phyloP scores from a whole-genome alignment of 805 yeast genomes.

The Yarrowia deformans region DNA sequence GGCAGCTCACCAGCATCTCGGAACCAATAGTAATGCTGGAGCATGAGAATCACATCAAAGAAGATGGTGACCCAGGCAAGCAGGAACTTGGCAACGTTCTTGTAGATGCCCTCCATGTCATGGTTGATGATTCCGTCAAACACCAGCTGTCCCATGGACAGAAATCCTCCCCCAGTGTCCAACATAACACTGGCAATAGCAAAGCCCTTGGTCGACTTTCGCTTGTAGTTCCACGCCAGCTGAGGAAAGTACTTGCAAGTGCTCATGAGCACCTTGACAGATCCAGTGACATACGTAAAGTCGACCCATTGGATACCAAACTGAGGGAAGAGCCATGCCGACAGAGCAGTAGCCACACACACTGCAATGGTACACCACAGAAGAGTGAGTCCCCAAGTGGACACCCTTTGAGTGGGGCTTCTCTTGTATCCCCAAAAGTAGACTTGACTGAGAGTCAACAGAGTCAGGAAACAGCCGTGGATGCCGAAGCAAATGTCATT shows the following conservation, averaged over 20 bases:
- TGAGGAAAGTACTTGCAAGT: constrained; percentile 25
- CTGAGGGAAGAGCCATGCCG: constrained; percentile 3
- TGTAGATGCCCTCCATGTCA: constrained; percentile 13
- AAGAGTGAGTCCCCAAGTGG: not conserved
- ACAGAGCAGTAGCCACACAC: not conserved
- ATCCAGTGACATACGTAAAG: not conserved
- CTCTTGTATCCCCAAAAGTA: constrained; percentile 12
- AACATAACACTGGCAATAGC: constrained; percentile 9
- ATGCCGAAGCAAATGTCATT: constrained; percentile 56
- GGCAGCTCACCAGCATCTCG: not conserved
- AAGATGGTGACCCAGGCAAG: constrained; percentile 11
- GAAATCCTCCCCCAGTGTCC: constrained; percentile 12
- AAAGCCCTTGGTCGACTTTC: constrained; percentile 20
- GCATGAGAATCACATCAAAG: constrained; percentile 23
- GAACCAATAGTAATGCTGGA: constrained; percentile 18
- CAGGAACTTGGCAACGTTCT: constrained; percentile 15
- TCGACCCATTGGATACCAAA: constrained; percentile 8
- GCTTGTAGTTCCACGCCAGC: constrained; percentile 6
- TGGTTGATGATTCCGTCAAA: constrained; percentile 6
- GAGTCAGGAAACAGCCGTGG: constrained; percentile 49
- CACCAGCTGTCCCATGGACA: constrained; percentile 11
- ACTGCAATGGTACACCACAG: constrained; percentile 3
- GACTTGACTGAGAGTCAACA: constrained; percentile 7
- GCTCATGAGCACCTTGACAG: constrained; percentile 17
- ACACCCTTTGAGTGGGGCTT: not conserved